These are phyloP conservation scores for Apiospora pterosperma DNA, from an alignment of 2,329 filamentous ascomycete species.

Conservation along the genomic window DNA sequence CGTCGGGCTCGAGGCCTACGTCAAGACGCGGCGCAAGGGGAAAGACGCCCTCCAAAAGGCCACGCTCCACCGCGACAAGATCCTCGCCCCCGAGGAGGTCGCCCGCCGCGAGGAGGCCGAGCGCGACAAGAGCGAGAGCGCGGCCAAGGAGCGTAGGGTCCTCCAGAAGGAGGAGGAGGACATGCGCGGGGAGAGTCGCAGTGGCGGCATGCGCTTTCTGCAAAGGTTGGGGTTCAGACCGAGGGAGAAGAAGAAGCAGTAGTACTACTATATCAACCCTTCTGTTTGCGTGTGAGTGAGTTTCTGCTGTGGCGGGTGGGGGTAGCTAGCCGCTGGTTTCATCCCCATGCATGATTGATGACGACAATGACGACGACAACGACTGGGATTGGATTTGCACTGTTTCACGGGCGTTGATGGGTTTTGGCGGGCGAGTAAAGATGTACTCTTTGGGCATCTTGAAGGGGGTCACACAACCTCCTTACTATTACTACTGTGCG, in stretches of 20 bases:
- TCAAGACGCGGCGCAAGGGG: conserved; percentile 45
- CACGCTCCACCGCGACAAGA: not conserved
- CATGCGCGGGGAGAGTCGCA: not conserved
- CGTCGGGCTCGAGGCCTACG: conserved; percentile 77
- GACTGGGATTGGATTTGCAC: not conserved
- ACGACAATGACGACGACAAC: not conserved
- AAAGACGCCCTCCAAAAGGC: not conserved
- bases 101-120: conserved; percentile 2
- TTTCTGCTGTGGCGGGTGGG: not conserved
- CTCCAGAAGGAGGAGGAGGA: not conserved
- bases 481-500: not conserved
- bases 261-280: not conserved
- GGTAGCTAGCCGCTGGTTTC: not conserved
- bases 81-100: not conserved
- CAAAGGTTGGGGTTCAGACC: not conserved
- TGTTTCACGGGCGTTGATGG: not conserved
- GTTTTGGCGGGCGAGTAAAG: not conserved
- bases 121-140: conserved; percentile 1
- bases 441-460: not conserved
- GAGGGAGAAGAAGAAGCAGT: not conserved
- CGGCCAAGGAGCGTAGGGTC: conserved; percentile 1
- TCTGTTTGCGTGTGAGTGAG: not conserved
- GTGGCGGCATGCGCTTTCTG: not conserved
- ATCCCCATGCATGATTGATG: not conserved
- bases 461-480: not conserved